Conservation (phyloP, 192 early-diverging fungal genomes). For the Backusella tarrabulga region DNA sequence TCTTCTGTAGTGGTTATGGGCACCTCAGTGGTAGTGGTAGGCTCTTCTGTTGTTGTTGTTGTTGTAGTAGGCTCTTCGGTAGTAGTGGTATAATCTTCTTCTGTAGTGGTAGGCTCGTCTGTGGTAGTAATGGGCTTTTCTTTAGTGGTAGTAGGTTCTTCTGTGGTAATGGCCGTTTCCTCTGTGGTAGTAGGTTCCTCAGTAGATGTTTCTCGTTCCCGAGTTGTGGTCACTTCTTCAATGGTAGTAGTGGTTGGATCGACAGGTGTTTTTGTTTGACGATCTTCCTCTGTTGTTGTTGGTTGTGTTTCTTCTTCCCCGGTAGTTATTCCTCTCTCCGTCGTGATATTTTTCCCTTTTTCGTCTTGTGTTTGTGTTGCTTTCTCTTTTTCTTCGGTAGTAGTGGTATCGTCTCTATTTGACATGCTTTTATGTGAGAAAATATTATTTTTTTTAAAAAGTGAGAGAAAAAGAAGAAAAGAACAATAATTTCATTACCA, state of each 20-base stretch:
- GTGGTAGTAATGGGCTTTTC: background rate
- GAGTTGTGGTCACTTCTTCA: background rate
- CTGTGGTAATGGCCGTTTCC: background rate
- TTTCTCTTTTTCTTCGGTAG: background rate
- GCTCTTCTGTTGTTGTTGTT: background rate
- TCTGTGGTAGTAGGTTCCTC: background rate
- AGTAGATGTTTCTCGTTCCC: background rate
- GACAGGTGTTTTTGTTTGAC: background rate
- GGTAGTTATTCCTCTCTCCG: background rate
- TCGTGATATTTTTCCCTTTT: background rate
- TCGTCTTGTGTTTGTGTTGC: background rate
- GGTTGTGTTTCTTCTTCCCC: background rate
- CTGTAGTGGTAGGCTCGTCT: background rate
- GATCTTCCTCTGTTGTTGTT: background rate
- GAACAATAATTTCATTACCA: background rate
- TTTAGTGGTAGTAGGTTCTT: background rate
- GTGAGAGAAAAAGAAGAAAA: background rate
- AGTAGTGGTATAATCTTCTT: background rate
- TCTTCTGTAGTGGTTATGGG: background rate
- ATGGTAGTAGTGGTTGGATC: constrained; percentile 4
- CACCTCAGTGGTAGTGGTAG: background rate
- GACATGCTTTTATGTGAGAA: background rate
- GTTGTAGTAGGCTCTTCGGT: background rate
- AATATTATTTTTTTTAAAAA: background rate
- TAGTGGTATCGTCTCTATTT: background rate